These are phyloP conservation scores for Hibiscus trionum DNA, from an alignment of 345 rosid genomes.

Conservation along the genomic window DNA sequence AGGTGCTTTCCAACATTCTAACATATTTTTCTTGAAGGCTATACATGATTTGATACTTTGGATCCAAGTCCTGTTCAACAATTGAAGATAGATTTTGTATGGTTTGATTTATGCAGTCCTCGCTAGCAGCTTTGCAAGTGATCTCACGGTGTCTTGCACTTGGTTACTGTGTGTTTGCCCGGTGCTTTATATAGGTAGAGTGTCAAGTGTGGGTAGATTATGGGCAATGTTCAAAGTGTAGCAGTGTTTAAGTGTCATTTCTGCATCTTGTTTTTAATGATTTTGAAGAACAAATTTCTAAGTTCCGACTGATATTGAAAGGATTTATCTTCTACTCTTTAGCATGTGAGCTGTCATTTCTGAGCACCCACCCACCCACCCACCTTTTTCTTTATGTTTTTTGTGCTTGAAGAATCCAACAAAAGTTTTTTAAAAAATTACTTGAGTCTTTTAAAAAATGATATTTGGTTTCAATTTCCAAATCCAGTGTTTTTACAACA, in stretches of 20 bases:
- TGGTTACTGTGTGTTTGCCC: neutral
- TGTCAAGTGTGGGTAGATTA: neutral
- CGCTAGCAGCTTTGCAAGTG: neutral
- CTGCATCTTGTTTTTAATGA: neutral
- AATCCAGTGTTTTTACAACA: no score
- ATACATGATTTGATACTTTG: neutral
- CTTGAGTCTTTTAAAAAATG: no score
- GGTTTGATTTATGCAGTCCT: constrained; percentile 20
- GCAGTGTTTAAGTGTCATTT: neutral
- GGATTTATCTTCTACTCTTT: no score
- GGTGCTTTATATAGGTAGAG: neutral
- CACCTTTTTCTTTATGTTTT: no score
- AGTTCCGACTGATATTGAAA: neutral
- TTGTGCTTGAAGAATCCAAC: no score
- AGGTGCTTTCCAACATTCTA: neutral
- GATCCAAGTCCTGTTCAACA: neutral
- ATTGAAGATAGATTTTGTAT: neutral
- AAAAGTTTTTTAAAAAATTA: no score
- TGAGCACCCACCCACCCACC: no score
- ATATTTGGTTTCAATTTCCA: no score
- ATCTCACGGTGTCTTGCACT: neutral
- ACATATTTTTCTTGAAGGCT: neutral
- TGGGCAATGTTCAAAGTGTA: neutral
- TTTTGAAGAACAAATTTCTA: neutral
- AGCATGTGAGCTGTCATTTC: neutral